Evolutionary conservation across 75 land plant species (phyloP).

Genomic region (Picea sitchensis): DNA sequence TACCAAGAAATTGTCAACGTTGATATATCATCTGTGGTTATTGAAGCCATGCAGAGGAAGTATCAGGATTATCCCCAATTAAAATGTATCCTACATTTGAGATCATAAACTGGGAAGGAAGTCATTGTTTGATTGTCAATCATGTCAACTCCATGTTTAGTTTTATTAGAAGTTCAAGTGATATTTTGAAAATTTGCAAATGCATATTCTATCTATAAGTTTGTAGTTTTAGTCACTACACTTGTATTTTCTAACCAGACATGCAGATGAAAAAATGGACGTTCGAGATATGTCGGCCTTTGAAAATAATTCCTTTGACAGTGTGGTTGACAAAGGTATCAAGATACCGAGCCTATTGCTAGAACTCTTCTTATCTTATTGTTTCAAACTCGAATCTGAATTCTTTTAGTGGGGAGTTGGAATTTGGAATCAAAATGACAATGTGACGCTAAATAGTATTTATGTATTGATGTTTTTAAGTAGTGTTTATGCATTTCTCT

Average conservation of each 20-base stretch:
- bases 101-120: too few relatives aligned
- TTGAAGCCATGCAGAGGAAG: slow-evolving; percentile 79
- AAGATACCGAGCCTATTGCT: background rate
- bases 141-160: too few relatives aligned
- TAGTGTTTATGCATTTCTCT: too few relatives aligned
- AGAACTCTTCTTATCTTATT: background rate
- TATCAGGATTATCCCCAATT: slow-evolving; percentile 50
- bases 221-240: background rate
- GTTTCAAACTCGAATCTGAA: background rate
- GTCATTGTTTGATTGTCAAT: too few relatives aligned
- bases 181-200: background rate
- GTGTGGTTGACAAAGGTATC: slow-evolving; percentile 90
- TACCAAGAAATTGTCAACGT: slow-evolving; percentile 73
- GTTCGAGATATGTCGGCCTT: slow-evolving; percentile 77
- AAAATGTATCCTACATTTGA: slow-evolving; percentile 45
- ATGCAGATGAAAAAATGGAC: slow-evolving; percentile 72
- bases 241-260: background rate
- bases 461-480: too few relatives aligned
- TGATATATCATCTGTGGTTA: slow-evolving; percentile 91
- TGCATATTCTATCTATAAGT: slow-evolving; percentile 1
- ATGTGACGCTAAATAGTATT: too few relatives aligned
- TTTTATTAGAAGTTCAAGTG: background rate
- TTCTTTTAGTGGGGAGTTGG: too few relatives aligned
- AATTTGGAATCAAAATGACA: too few relatives aligned
- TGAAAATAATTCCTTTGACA: slow-evolving; percentile 60